Conservation (phyloP, 768 basidiomycete species). For the Sistotremastrum niveocremeum region DNA sequence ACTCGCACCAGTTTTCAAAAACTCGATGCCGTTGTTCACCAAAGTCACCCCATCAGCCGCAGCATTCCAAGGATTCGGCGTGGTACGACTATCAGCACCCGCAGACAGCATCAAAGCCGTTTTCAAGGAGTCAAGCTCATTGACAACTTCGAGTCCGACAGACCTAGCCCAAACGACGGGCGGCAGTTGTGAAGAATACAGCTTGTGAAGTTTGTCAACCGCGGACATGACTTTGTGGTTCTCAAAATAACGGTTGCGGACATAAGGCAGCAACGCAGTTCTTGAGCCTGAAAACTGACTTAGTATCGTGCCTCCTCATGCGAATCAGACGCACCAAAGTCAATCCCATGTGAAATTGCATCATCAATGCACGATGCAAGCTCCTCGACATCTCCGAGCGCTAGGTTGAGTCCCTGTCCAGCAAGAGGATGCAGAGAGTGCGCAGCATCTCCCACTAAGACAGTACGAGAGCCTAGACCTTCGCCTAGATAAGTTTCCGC, state of each 20-base stretch:
- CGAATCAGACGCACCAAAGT: conserved; percentile 49
- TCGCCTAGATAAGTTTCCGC: conserved; percentile 78
- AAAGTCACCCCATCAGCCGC: too few relatives aligned
- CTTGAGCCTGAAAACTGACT: conserved; percentile 39
- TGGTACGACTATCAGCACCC: conserved; percentile 26
- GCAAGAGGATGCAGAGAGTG: conserved; percentile 92
- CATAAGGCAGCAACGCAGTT: conserved; percentile 63
- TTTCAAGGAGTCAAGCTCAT: conserved; percentile 79
- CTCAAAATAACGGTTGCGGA: conserved; percentile 65
- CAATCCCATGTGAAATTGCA: conserved; percentile 51
- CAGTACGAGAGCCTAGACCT: conserved; percentile 52
- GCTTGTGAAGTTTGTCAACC: conserved; percentile 80
- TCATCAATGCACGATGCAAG: conserved; percentile 52
- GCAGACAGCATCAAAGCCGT: conserved; percentile 72
- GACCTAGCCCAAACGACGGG: conserved; percentile 80
- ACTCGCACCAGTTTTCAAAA: too few relatives aligned
- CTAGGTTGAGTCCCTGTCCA: conserved; percentile 91
- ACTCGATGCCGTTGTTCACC: too few relatives aligned
- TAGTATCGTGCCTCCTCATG: neutral
- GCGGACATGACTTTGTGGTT: conserved; percentile 81
- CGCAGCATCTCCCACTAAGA: conserved; percentile 89
- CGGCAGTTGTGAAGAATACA: conserved; percentile 56
- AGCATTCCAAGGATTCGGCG: too few relatives aligned
- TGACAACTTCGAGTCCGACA: conserved; percentile 79
- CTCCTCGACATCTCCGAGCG: conserved; percentile 73